These are phyloP conservation scores for Eleusine coracana DNA, from an alignment of 176 grass and related monocot species.

Conservation along the genomic window DNA sequence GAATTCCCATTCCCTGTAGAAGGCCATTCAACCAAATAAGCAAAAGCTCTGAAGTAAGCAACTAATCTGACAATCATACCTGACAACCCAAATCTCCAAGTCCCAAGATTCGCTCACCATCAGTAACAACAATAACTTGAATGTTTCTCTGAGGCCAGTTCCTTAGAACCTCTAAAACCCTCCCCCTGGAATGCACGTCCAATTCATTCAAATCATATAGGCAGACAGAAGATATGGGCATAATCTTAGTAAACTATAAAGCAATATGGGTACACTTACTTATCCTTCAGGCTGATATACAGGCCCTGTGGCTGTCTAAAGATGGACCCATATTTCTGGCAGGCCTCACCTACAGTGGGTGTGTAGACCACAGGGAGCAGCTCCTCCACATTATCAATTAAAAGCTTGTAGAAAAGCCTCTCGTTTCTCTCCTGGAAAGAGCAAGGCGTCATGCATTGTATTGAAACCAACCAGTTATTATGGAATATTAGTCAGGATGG, in stretches of 20 bases:
- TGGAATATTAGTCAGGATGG: background rate
- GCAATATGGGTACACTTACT: slow-evolving; percentile 56
- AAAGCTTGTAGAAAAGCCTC: slow-evolving; percentile 96
- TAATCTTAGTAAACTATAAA: slow-evolving; percentile 9
- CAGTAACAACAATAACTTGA: slow-evolving; percentile 95
- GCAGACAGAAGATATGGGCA: background rate
- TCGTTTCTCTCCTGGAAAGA: slow-evolving; percentile 78
- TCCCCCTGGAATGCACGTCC: slow-evolving; percentile 61
- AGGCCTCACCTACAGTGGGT: slow-evolving; percentile 97
- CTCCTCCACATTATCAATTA: slow-evolving; percentile 99
- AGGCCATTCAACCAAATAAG: slow-evolving; percentile 48
- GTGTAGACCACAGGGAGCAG: slow-evolving; percentile 95
- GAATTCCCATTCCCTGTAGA: slow-evolving; percentile 98
- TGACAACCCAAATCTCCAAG: slow-evolving; percentile 99
- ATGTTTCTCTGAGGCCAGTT: slow-evolving; percentile 96
- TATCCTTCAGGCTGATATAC: slow-evolving; percentile 96
- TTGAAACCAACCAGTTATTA: slow-evolving; percentile 19
- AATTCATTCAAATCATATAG: slow-evolving; percentile 22
- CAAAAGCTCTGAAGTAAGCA: slow-evolving; percentile 16
- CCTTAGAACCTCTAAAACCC: slow-evolving; percentile 88
- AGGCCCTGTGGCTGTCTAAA: slow-evolving; percentile 86
- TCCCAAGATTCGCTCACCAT: slow-evolving; percentile 98
- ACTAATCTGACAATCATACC: slow-evolving; percentile 58
- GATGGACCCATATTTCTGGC: slow-evolving; percentile 98
- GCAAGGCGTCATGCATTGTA: background rate